phyloP scores from a whole-genome alignment of 257 asterid species.

The Solanum tarijense region DNA sequence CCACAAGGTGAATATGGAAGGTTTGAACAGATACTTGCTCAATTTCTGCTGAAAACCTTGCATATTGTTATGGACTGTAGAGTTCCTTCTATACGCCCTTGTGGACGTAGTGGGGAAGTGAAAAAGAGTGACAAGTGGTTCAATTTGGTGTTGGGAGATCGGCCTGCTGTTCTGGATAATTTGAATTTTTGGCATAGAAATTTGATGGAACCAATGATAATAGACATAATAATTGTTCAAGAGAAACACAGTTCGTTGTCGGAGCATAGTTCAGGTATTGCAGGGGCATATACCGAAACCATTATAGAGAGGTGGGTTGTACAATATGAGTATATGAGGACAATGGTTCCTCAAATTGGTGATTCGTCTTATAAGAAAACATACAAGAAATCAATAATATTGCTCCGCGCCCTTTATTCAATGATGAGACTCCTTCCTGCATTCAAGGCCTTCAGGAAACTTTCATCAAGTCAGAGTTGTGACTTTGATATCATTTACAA shows the following conservation, averaged over 20 bases:
- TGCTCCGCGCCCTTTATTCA: conserved; percentile 61
- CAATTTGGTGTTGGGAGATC: conserved; percentile 76
- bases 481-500: conserved; percentile 83
- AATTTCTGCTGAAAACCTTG: conserved; percentile 73
- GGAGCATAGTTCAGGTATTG: conserved; percentile 15
- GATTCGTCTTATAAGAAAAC: conserved; percentile 69
- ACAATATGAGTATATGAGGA: conserved; percentile 57
- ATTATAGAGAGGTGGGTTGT: conserved; percentile 90
- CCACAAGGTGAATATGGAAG: conserved; percentile 67
- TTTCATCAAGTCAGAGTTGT: conserved; percentile 46
- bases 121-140: conserved; percentile 87
- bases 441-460: conserved; percentile 71
- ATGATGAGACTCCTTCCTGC: conserved; percentile 94
- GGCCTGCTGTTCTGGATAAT: conserved; percentile 80
- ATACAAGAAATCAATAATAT: conserved; percentile 73
- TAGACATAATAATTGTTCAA: conserved; percentile 77
- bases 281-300: conserved; percentile 47
- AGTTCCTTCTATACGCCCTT: conserved; percentile 62
- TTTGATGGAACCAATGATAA: conserved; percentile 84
- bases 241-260: conserved; percentile 32
- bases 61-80: conserved; percentile 87
- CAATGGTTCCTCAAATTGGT: conserved; percentile 43
- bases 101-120: conserved; percentile 47
- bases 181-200: conserved; percentile 85
- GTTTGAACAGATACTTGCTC: conserved; percentile 87